These are phyloP conservation scores for Chaetoscypha palmicola DNA, from an alignment of 2,329 filamentous ascomycete species.

Conservation along the genomic window DNA sequence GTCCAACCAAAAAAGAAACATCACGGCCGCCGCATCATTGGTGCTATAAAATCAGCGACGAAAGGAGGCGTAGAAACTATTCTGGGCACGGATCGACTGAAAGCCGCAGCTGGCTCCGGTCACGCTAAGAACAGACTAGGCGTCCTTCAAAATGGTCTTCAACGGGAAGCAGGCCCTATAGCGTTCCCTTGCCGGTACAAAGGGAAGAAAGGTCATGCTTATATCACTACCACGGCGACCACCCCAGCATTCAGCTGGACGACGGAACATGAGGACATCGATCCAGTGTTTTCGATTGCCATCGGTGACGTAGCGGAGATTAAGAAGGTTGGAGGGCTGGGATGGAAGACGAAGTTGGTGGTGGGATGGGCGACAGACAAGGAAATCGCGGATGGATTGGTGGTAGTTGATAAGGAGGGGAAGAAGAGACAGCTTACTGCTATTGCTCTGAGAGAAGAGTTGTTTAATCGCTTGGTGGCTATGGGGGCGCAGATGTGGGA, in stretches of 20 bases:
- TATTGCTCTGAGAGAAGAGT: slow-evolving; percentile 62
- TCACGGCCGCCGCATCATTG: slow-evolving; percentile 35
- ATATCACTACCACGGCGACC: slow-evolving; percentile 51
- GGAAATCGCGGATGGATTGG: slow-evolving; percentile 63
- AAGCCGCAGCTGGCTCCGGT: slow-evolving; percentile 50
- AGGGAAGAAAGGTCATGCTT: slow-evolving; percentile 65
- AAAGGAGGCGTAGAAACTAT: slow-evolving; percentile 68
- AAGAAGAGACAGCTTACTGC: slow-evolving; percentile 60
- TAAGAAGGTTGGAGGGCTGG: slow-evolving; percentile 72
- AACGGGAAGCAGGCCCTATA: slow-evolving; percentile 56
- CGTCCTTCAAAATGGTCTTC: slow-evolving; percentile 46
- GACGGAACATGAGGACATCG: slow-evolving; percentile 35
- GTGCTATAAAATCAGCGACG: slow-evolving; percentile 59
- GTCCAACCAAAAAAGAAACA: slow-evolving; percentile 23
- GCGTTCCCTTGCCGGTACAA: slow-evolving; percentile 68
- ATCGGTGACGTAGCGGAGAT: slow-evolving; percentile 50
- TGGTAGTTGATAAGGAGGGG: slow-evolving; percentile 42
- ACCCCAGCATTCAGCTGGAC: slow-evolving; percentile 54
- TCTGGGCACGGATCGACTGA: slow-evolving; percentile 57
- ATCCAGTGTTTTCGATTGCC: slow-evolving; percentile 62
- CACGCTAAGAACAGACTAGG: slow-evolving; percentile 66
- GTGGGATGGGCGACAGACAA: slow-evolving; percentile 71
- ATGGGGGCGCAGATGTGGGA: slow-evolving; percentile 83
- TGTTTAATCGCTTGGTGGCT: slow-evolving; percentile 72
- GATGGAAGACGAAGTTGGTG: slow-evolving; percentile 77